These are phyloP conservation scores for Blastocystis sp. DNA, from an alignment of 352 stramenopile species.

Conservation along the genomic window DNA sequence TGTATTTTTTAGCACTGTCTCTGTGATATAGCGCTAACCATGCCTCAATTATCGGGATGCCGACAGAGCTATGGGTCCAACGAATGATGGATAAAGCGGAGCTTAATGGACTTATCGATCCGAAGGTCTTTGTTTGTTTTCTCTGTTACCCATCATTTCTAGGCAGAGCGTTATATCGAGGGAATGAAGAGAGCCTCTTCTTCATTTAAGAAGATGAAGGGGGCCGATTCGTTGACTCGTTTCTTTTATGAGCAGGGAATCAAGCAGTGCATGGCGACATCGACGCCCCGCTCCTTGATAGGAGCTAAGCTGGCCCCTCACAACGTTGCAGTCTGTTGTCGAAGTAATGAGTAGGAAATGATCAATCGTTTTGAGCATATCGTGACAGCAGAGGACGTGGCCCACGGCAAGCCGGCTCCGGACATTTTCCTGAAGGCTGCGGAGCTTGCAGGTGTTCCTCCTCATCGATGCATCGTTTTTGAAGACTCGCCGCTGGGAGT, in stretches of 20 bases:
- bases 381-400: constrained; percentile 39
- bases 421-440: constrained; percentile 61
- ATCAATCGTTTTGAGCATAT: constrained; percentile 24
- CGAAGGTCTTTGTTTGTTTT: background rate
- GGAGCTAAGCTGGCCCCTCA: constrained; percentile 20
- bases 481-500: constrained; percentile 49
- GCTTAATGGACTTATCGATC: constrained; percentile 33
- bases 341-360: background rate
- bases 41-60: constrained; percentile 41
- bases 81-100: constrained; percentile 45
- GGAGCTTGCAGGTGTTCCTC: constrained; percentile 9
- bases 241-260: constrained; percentile 16
- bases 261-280: constrained; percentile 49
- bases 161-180: constrained; percentile 29
- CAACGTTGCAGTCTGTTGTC: background rate
- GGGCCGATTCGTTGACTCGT: background rate
- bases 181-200: background rate
- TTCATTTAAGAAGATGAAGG: constrained; percentile 28
- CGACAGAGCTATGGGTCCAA: constrained; percentile 20
- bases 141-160: background rate
- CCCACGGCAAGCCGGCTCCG: constrained; percentile 41
- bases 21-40: background rate
- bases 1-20: background rate
- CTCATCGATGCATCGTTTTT: constrained; percentile 45
- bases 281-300: constrained; percentile 17